Percentiles rank a stretch among this genome's conserved stretches.
Evolutionary conservation across 306 rosid species (phyloP).

Genomic region (Chamaecrista fasciculata): DNA sequence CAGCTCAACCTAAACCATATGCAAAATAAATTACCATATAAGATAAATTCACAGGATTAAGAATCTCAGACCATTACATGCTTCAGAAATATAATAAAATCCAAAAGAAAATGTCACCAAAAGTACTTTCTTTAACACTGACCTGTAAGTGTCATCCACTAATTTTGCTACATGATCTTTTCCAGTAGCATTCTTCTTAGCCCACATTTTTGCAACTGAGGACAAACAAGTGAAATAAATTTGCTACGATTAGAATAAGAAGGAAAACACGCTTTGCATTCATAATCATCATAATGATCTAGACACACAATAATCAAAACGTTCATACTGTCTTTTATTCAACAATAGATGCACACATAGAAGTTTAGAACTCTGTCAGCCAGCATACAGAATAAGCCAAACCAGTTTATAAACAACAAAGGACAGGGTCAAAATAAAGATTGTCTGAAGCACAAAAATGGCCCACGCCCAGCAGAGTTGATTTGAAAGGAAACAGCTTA

Average conservation of each 20-base stretch:
- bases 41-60: slow-evolving; percentile 7
- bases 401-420: not conserved
- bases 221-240: slow-evolving; percentile 7
- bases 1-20: slow-evolving; percentile 16
- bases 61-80: slow-evolving; percentile 9
- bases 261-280: not conserved
- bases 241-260: slow-evolving; percentile 8
- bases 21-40: slow-evolving; percentile 5
- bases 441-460: not conserved
- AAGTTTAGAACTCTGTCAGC: not conserved
- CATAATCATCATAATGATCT: slow-evolving; percentile 9
- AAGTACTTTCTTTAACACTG: slow-evolving; percentile 36
- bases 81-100: slow-evolving; percentile 18
- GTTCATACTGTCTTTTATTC: slow-evolving; percentile 2
- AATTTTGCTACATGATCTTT: slow-evolving; percentile 91
- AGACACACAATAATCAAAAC: not conserved
- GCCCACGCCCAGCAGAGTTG: not conserved
- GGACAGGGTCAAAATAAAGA: not conserved
- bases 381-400: not conserved
- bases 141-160: slow-evolving; percentile 92
- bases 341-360: not conserved
- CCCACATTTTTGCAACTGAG: slow-evolving; percentile 66
- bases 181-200: slow-evolving; percentile 77
- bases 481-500: slow-evolving; percentile 7
- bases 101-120: slow-evolving; percentile 8